phyloP scores from a whole-genome alignment of 768 basidiomycete species.

The Xerocomellus intermedius region DNA sequence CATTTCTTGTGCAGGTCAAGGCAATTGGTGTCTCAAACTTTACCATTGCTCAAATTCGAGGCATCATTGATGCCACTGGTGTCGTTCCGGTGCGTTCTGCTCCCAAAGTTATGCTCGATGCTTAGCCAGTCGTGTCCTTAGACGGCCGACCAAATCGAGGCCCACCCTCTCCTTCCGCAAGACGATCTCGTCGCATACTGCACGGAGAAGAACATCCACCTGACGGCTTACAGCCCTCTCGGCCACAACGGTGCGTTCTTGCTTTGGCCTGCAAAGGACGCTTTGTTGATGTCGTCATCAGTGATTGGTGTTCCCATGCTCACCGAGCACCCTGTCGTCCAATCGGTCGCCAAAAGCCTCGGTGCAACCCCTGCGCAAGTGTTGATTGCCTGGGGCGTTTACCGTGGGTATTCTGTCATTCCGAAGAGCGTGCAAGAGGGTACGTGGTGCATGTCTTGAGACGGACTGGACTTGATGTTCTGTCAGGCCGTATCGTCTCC shows the following conservation, averaged over 20 bases:
- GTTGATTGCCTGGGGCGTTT: conserved; percentile 74
- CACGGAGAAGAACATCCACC: conserved; percentile 65
- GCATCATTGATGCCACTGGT: conserved; percentile 65
- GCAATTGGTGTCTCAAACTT: conserved; percentile 86
- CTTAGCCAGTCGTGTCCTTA: conserved; percentile 19
- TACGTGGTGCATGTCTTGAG: conserved; percentile 19
- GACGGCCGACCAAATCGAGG: conserved; percentile 78
- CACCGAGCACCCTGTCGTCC: conserved; percentile 62
- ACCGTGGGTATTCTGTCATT: conserved; percentile 78
- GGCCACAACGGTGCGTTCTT: conserved; percentile 68
- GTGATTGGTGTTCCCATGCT: conserved; percentile 62
- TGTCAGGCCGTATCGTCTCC: conserved; percentile 57
- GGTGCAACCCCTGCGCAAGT: conserved; percentile 76
- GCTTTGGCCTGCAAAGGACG: not conserved
- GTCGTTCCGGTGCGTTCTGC: conserved; percentile 59
- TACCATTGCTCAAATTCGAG: conserved; percentile 60
- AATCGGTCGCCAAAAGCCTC: conserved; percentile 60
- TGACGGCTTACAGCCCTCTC: conserved; percentile 72
- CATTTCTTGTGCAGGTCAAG: conserved; percentile 44
- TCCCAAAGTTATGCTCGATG: not conserved
- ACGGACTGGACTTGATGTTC: not conserved
- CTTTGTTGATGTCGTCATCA: conserved; percentile 22
- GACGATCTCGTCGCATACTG: conserved; percentile 70
- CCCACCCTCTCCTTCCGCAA: conserved; percentile 78
- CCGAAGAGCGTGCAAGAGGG: conserved; percentile 76